Percentiles rank a stretch among this genome's conserved stretches.
Conservation (phyloP, 2,329 filamentous ascomycete species). For the Zymoseptoria crescenta region DNA sequence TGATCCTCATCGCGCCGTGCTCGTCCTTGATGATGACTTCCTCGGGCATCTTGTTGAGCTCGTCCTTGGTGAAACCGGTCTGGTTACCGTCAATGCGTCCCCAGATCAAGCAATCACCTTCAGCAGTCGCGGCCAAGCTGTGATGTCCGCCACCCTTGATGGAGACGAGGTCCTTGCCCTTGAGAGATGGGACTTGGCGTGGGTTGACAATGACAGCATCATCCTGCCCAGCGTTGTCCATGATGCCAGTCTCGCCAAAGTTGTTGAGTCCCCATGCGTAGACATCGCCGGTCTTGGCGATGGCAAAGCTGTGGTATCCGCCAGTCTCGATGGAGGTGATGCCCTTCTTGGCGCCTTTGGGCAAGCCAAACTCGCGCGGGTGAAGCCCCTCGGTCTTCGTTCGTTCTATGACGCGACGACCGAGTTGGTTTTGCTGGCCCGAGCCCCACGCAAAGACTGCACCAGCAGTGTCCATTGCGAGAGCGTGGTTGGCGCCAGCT, state of each 20-base stretch:
- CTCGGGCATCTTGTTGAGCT: slow-evolving; percentile 45
- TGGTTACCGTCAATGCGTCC: slow-evolving; percentile 54
- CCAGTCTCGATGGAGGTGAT: slow-evolving; percentile 60
- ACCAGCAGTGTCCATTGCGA: slow-evolving; percentile 59
- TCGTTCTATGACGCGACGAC: slow-evolving; percentile 55
- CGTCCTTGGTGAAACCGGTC: slow-evolving; percentile 41
- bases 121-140: slow-evolving; percentile 46
- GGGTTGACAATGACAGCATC: slow-evolving; percentile 67
- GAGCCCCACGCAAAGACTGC: slow-evolving; percentile 64
- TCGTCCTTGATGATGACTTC: slow-evolving; percentile 55
- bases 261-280: slow-evolving; percentile 84
- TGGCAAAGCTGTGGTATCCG: slow-evolving; percentile 73
- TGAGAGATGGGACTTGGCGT: slow-evolving; percentile 57
- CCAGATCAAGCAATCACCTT: slow-evolving; percentile 52
- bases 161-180: slow-evolving; percentile 54
- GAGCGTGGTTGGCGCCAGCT: slow-evolving; percentile 62
- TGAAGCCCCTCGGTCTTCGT: slow-evolving; percentile 47
- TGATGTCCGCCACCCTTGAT: slow-evolving; percentile 72
- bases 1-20: slow-evolving; percentile 58
- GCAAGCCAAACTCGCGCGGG: slow-evolving; percentile 51
- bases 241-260: slow-evolving; percentile 70
- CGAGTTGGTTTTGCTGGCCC: slow-evolving; percentile 64
- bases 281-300: slow-evolving; percentile 59
- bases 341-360: slow-evolving; percentile 38
- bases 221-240: slow-evolving; percentile 55